A percentile compares a stretch with the other conserved stretches of the same genome.
Conservation (phyloP, 2,329 filamentous ascomycete species). For the Monosporascus sp. region DNA sequence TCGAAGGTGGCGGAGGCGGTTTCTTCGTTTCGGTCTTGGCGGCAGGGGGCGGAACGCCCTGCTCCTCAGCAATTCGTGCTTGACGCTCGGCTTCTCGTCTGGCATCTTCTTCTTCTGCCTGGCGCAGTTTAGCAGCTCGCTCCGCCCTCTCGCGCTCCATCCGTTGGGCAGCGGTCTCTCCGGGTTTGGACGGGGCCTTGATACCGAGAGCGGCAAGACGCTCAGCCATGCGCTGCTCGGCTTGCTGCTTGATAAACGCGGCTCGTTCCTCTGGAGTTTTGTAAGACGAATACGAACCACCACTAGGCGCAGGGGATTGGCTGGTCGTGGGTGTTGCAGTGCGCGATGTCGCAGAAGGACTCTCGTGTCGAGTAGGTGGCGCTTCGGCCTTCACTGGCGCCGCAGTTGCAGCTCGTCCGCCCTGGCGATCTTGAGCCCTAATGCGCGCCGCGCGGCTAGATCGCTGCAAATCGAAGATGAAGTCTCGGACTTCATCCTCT, state of each 20-base stretch:
- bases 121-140: conserved; percentile 76
- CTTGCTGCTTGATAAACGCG: conserved; percentile 94
- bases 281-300: conserved; percentile 73
- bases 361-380: conserved; percentile 46
- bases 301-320: conserved; percentile 38
- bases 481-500: conserved; percentile 93
- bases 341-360: conserved; percentile 47
- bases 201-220: conserved; percentile 89
- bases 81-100: conserved; percentile 84
- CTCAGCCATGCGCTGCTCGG: conserved; percentile 94
- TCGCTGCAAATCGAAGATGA: conserved; percentile 93
- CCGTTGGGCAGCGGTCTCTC: conserved; percentile 77
- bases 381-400: conserved; percentile 41
- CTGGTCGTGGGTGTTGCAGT: conserved; percentile 46
- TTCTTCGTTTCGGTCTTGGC: conserved; percentile 50
- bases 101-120: conserved; percentile 92
- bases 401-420: conserved; percentile 34
- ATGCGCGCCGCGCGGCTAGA: conserved; percentile 73
- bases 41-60: conserved; percentile 55
- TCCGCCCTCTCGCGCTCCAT: conserved; percentile 85
- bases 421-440: conserved; percentile 50
- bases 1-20: conserved; percentile 72
- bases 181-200: conserved; percentile 72
- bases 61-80: conserved; percentile 74
- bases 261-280: conserved; percentile 90